Conservation (phyloP, 139 green algal species). For the Chlamydomonas applanata region DNA sequence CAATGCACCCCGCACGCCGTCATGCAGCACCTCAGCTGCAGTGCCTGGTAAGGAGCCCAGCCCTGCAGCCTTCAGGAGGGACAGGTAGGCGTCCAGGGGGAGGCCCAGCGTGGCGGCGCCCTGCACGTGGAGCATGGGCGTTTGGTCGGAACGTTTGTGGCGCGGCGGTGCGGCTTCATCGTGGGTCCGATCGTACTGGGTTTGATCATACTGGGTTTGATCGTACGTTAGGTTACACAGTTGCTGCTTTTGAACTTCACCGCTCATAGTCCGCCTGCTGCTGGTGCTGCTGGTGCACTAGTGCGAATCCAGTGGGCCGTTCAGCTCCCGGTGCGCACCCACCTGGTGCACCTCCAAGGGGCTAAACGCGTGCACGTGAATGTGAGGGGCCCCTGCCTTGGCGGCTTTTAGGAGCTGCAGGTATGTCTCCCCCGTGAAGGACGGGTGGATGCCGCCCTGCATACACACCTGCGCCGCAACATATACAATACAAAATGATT, state of each 20-base stretch:
- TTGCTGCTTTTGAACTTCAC: too few species aligned
- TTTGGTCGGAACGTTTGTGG: too few species aligned
- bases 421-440: conserved; percentile 84
- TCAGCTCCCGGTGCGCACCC: too few species aligned
- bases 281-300: too few species aligned
- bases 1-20: conserved; percentile 57
- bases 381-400: conserved; percentile 66
- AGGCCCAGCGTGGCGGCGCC: conserved; percentile 60
- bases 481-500: too few species aligned
- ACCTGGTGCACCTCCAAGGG: conserved; percentile 69
- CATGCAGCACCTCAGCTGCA: conserved; percentile 85
- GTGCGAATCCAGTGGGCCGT: too few species aligned
- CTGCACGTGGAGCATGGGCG: too few species aligned
- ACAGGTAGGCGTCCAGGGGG: conserved; percentile 51
- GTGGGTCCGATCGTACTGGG: too few species aligned
- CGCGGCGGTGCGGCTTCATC: too few species aligned
- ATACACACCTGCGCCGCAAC: conserved; percentile 32
- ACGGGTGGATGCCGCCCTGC: conserved; percentile 84
- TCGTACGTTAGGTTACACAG: too few species aligned
- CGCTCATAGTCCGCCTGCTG: too few species aligned
- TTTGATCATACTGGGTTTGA: too few species aligned
- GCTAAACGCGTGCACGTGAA: conserved; percentile 90
- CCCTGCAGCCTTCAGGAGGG: conserved; percentile 53
- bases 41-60: conserved; percentile 83
- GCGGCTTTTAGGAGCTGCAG: conserved; percentile 69